Evolutionary conservation across 495 filamentous ascomycete genomes (phyloP).

Genomic region (Podospora tetraspora): DNA sequence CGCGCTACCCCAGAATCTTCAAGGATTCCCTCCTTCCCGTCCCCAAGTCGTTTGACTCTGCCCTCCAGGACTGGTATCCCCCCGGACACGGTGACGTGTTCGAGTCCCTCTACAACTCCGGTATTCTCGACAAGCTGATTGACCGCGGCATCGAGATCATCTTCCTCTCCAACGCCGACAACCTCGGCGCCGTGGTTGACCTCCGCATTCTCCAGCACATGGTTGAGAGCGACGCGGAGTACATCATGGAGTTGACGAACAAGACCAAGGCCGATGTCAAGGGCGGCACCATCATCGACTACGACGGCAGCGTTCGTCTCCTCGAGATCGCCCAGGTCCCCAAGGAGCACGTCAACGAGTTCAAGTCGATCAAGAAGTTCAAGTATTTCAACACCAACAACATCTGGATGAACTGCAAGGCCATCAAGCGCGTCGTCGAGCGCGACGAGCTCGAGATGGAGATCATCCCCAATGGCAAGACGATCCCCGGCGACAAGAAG

Average conservation of each 20-base stretch:
- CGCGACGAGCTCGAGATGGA: constrained; percentile 98
- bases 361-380: constrained; percentile 99
- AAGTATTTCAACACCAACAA: constrained; percentile 99
- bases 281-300: constrained; percentile 99
- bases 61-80: constrained; percentile 96
- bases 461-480: constrained; percentile 99
- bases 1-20: constrained; percentile 90
- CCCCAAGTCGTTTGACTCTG: constrained; percentile 81
- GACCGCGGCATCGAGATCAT: constrained; percentile 92
- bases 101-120: constrained; percentile 99
- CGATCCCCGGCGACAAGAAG: constrained; percentile 98
- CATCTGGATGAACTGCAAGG: constrained; percentile 98
- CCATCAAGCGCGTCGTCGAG: constrained; percentile 98
- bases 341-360: constrained; percentile 99
- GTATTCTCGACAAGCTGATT: constrained; percentile 92
- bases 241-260: constrained; percentile 99
- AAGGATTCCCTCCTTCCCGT: constrained; percentile 97
- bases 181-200: constrained; percentile 95
- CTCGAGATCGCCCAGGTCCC: constrained; percentile 99
- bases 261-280: constrained; percentile 99
- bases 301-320: constrained; percentile 91
- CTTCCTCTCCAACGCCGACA: constrained; percentile 99
- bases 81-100: constrained; percentile 99
- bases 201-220: constrained; percentile 98
- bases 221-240: constrained; percentile 90